Conservation (phyloP, 2,329 filamentous ascomycete species). For the Hymenoscyphus fructigenus region DNA sequence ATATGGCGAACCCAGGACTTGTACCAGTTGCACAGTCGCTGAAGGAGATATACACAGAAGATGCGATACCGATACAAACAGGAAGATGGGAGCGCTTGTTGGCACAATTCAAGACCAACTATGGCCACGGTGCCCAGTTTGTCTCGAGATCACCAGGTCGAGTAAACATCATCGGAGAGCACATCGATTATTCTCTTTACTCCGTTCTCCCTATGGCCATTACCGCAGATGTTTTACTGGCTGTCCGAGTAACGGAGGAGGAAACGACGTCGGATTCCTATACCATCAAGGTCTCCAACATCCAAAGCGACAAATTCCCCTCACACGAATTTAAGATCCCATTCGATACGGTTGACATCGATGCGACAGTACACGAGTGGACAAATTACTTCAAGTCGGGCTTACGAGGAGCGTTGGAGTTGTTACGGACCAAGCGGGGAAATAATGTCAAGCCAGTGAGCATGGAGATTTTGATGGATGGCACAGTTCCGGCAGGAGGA, state of each 20-base stretch:
- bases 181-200: conserved; percentile 98
- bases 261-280: conserved; percentile 54
- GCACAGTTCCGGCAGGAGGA: conserved; percentile 86
- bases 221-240: conserved; percentile 85
- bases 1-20: conserved; percentile 51
- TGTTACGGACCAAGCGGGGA: conserved; percentile 68
- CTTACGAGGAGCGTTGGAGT: conserved; percentile 74
- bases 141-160: conserved; percentile 87
- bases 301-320: conserved; percentile 73
- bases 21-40: conserved; percentile 77
- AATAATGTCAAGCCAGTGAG: conserved; percentile 62
- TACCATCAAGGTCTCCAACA: conserved; percentile 76
- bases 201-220: conserved; percentile 95
- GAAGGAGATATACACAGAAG: conserved; percentile 77
- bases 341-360: conserved; percentile 68
- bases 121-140: conserved; percentile 72
- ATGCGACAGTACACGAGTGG: conserved; percentile 86
- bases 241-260: conserved; percentile 57
- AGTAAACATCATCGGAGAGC: conserved; percentile 98
- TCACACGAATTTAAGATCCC: conserved; percentile 72
- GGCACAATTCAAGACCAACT: conserved; percentile 66
- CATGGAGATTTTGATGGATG: conserved; percentile 88
- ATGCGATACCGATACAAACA: conserved; percentile 66
- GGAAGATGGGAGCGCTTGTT: conserved; percentile 76
- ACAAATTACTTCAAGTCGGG: conserved; percentile 98